A percentile compares a stretch with the other conserved stretches of the same genome.
Evolutionary conservation across 352 stramenopile genomes (phyloP).

Genomic region (Peronospora tabacina): DNA sequence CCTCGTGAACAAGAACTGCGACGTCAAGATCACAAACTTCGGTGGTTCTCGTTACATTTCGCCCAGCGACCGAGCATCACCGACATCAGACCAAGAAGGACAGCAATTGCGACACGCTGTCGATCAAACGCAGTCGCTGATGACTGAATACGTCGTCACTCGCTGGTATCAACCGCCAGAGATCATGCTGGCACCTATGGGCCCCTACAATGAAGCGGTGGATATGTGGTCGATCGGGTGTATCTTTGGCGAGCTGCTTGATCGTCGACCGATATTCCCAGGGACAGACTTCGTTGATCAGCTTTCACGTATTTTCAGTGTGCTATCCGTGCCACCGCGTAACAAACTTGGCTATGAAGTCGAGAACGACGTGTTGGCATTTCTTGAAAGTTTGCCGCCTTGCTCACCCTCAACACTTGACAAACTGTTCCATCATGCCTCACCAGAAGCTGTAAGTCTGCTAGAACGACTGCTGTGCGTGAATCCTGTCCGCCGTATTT

Average conservation of each 20-base stretch:
- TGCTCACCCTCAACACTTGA: slow-evolving; percentile 60
- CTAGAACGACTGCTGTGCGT: slow-evolving; percentile 73
- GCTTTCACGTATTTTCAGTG: slow-evolving; percentile 62
- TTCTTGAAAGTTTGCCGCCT: slow-evolving; percentile 62
- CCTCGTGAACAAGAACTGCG: slow-evolving; percentile 80
- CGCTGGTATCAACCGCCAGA: slow-evolving; percentile 79
- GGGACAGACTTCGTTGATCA: slow-evolving; percentile 78
- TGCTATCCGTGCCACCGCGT: slow-evolving; percentile 54
- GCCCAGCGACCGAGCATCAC: slow-evolving; percentile 20
- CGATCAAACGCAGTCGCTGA: slow-evolving; percentile 55
- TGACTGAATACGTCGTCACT: slow-evolving; percentile 85
- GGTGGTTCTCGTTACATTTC: slow-evolving; percentile 69
- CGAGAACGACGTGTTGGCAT: slow-evolving; percentile 68
- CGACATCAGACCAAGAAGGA: slow-evolving; percentile 8
- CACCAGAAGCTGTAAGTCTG: slow-evolving; percentile 58
- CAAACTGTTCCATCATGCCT: slow-evolving; percentile 63
- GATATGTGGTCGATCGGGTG: slow-evolving; percentile 87
- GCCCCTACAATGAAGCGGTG: slow-evolving; percentile 65
- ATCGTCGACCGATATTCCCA: slow-evolving; percentile 66
- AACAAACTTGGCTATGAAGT: slow-evolving; percentile 74
- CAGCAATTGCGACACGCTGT: slow-evolving; percentile 23
- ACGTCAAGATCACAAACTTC: slow-evolving; percentile 85
- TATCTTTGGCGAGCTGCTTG: slow-evolving; percentile 92
- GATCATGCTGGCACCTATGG: slow-evolving; percentile 80
- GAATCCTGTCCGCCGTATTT: slow-evolving; percentile 87